Conservation (phyloP, 331 rosid species). For the Malus hybrid region DNA sequence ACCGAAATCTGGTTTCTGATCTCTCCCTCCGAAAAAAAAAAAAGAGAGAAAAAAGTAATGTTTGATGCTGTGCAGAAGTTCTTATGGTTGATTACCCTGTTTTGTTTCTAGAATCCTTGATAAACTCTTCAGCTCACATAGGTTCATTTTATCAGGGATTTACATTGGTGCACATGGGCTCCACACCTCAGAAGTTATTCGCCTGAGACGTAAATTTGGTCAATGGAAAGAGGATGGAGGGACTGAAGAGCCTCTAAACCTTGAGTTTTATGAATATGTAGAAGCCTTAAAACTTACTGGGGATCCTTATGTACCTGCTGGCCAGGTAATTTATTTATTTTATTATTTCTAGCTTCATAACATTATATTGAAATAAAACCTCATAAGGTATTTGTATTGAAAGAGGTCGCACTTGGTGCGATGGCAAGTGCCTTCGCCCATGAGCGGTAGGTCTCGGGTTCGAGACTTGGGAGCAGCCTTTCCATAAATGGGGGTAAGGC, state of each 20-base stretch:
- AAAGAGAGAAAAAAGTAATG: neutral
- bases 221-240: conserved; percentile 77
- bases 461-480: too few species aligned
- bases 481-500: too few species aligned
- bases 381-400: too few species aligned
- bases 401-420: too few species aligned
- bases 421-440: too few species aligned
- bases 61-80: neutral
- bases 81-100: neutral
- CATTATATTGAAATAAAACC: neutral
- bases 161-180: conserved; percentile 88
- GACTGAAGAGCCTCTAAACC: conserved; percentile 49
- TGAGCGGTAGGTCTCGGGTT: too few species aligned
- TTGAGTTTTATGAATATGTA: conserved; percentile 94
- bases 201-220: conserved; percentile 71
- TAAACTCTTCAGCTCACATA: neutral
- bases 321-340: conserved; percentile 49
- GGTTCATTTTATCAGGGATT: conserved; percentile 51
- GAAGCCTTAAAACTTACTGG: conserved; percentile 92
- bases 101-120: neutral
- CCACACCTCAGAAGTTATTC: conserved; percentile 78
- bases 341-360: neutral
- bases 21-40: neutral
- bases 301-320: conserved; percentile 97
- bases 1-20: neutral